Evolutionary conservation across 1,139 yeast genomes (phyloP).

Genomic region (Taphrina betulina): DNA sequence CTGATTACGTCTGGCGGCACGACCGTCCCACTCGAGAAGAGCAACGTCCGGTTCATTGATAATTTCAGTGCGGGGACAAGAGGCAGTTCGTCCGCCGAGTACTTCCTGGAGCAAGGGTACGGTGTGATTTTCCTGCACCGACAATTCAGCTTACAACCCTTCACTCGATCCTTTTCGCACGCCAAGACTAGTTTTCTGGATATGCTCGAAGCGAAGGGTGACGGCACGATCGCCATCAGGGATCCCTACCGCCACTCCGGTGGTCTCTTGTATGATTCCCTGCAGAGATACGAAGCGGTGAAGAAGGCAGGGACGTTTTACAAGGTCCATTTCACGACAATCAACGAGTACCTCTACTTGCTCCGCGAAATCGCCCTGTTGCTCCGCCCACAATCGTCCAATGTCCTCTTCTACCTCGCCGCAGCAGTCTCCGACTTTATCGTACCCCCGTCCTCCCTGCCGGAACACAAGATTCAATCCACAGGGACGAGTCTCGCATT

Average conservation of each 20-base stretch:
- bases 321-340: constrained; percentile 86
- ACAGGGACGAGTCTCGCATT: constrained; percentile 67
- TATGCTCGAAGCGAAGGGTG: constrained; percentile 52
- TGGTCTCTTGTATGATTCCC: background rate
- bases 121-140: constrained; percentile 91
- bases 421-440: constrained; percentile 98
- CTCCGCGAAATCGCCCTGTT: constrained; percentile 64
- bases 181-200: constrained; percentile 83
- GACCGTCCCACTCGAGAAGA: constrained; percentile 93
- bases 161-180: constrained; percentile 78
- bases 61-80: constrained; percentile 97
- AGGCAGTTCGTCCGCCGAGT: constrained; percentile 95
- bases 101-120: constrained; percentile 77
- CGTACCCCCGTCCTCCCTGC: constrained; percentile 77
- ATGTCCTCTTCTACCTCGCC: constrained; percentile 79
- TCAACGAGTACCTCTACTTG: constrained; percentile 87
- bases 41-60: constrained; percentile 93
- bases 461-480: constrained; percentile 86
- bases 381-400: constrained; percentile 51
- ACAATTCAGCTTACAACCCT: constrained; percentile 87
- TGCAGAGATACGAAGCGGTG: constrained; percentile 47
- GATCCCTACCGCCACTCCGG: background rate
- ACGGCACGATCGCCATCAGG: constrained; percentile 16
- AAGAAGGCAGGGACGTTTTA: constrained; percentile 57
- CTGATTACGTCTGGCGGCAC: constrained; percentile 69